Conservation (phyloP, 108 stramenopile species). For the Cyclotella sp. region DNA sequence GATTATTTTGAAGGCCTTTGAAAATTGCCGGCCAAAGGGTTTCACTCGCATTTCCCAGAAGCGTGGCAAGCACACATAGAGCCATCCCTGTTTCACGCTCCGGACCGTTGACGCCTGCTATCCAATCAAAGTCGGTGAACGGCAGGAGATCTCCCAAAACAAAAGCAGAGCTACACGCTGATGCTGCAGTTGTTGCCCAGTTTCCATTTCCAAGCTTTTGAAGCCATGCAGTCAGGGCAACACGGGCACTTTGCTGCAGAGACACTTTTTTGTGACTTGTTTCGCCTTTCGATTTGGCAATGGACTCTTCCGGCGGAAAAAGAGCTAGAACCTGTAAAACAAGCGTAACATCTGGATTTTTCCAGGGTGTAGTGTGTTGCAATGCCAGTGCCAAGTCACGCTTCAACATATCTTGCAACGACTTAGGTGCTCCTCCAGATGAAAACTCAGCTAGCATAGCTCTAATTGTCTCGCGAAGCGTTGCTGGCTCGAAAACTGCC, state of each 20-base stretch:
- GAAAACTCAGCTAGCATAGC: slow-evolving; percentile 40
- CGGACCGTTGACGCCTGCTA: slow-evolving; percentile 41
- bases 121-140: slow-evolving; percentile 53
- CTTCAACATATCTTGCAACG: slow-evolving; percentile 40
- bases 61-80: slow-evolving; percentile 27
- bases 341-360: slow-evolving; percentile 38
- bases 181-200: slow-evolving; percentile 50
- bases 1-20: slow-evolving; percentile 64
- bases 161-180: slow-evolving; percentile 57
- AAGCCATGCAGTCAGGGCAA: slow-evolving; percentile 46
- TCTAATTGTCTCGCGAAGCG: slow-evolving; percentile 26
- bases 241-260: slow-evolving; percentile 27
- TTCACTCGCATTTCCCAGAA: slow-evolving; percentile 49
- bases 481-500: slow-evolving; percentile 18
- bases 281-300: background rate
- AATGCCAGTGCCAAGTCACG: slow-evolving; percentile 35
- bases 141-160: slow-evolving; percentile 51
- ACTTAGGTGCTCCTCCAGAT: slow-evolving; percentile 53
- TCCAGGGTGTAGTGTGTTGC: slow-evolving; percentile 42
- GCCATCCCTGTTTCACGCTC: slow-evolving; percentile 50
- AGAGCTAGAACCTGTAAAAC: slow-evolving; percentile 53
- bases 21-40: slow-evolving; percentile 84
- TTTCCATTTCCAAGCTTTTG: slow-evolving; percentile 30
- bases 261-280: slow-evolving; percentile 6
- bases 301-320: slow-evolving; percentile 52